Evolutionary conservation across 2,329 filamentous ascomycete species (phyloP).

Genomic region (Mariannaea sp.): DNA sequence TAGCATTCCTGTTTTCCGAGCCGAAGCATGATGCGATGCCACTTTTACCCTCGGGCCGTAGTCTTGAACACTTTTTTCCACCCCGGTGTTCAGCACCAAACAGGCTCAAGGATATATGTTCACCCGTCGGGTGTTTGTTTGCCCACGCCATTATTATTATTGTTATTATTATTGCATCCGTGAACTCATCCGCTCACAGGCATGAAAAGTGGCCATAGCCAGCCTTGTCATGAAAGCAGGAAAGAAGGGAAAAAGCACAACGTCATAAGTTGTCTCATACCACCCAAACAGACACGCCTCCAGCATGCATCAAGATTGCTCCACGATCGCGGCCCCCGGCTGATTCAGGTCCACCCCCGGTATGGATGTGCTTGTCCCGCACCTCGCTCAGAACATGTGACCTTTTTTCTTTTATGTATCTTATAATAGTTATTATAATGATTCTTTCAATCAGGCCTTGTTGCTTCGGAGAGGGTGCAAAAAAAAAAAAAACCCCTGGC

Average conservation of each 20-base stretch:
- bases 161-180: too few species aligned
- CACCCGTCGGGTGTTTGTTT: too few species aligned
- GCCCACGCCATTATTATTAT: too few species aligned
- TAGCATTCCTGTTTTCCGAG: too few species aligned
- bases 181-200: neutral
- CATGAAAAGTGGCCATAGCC: slow-evolving; percentile 12
- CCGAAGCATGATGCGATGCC: slow-evolving; percentile 15
- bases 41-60: slow-evolving; percentile 1
- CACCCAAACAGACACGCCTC: slow-evolving; percentile 4
- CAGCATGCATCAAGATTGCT: slow-evolving; percentile 29
- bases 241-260: too few species aligned
- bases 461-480: too few species aligned
- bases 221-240: slow-evolving; percentile 24
- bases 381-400: slow-evolving; percentile 35
- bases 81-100: too few species aligned
- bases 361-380: slow-evolving; percentile 31
- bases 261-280: slow-evolving; percentile 22
- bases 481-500: too few species aligned
- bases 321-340: slow-evolving; percentile 30
- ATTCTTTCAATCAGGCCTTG: too few species aligned
- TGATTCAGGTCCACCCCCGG: slow-evolving; percentile 12
- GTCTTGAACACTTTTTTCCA: too few species aligned
- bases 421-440: too few species aligned
- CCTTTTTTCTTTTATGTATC: slow-evolving; percentile 18
- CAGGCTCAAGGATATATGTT: too few species aligned